Evolutionary conservation across 1,284 basidiomycete genomes (phyloP), one percentile per base, ranked within the genome.

Genomic region (Puccinia polysora): DNA sequence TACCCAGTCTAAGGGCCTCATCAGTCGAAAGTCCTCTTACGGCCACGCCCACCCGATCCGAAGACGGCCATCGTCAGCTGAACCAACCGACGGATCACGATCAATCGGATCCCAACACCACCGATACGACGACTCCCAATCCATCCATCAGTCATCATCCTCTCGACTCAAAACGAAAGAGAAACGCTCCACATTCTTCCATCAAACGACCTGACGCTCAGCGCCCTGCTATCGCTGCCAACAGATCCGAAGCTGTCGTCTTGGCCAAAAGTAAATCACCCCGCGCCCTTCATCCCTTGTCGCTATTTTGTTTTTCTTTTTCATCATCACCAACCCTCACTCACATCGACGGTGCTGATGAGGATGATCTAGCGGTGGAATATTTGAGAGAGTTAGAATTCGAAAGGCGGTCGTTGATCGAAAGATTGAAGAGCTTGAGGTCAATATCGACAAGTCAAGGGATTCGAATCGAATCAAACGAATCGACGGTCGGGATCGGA

Each of bases 241-340:
- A 36, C 3, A 69, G 55, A 69, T 58, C 53, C 15, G 65, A 69
- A 38, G 65, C 65, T 20, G 43, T 69, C 14, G 65, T 69, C 5
- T 43, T 69, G 23, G 55, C 53, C 18, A 69, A 69, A 59, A 69
- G 65, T 62, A 34, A 43, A 38, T 59, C 56, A 28, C n/a, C 18
- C n/a, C 32, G 4, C 23, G 12, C 56, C 23, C 15, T 15, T n/a
- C 12, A 34, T 36, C n/a, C 2, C n/a, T n/a, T 45, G 45, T 7
- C 28, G 38, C 30, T 1, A 5, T 28, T 25, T 15, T 25, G n/a
- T 8, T 15, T 28, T 28, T 32, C 20, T 28, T 36, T 20, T 18
- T n/a, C 58, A 36, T 15, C 14, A 30, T 25, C 32, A 12, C 58
- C 58, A 47, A 47, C 18, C 5, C 58, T 60, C 2, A 40, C n/a